A percentile compares a stretch with the other conserved stretches of the same genome.
phyloP scores from a whole-genome alignment of 2,329 filamentous ascomycete species.

The Mycosphaerelloides madeirae region DNA sequence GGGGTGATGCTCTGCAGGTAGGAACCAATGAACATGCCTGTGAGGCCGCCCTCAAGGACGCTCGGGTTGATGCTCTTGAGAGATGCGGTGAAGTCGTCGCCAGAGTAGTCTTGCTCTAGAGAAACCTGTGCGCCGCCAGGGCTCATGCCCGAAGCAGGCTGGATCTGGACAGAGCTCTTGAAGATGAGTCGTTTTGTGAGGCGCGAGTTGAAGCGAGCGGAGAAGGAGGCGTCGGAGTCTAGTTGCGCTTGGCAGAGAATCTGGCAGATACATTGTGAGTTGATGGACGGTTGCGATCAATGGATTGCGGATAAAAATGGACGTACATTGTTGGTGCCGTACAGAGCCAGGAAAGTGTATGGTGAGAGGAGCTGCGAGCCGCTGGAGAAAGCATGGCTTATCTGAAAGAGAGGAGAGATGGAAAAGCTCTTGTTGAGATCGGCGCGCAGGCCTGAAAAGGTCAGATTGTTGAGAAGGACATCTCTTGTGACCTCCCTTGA shows the following conservation, averaged over 20 bases:
- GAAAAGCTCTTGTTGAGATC: slow-evolving; percentile 97
- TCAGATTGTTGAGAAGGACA: slow-evolving; percentile 92
- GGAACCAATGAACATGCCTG: slow-evolving; percentile 91
- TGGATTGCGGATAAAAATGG: slow-evolving; percentile 6
- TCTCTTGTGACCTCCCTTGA: slow-evolving; percentile 91
- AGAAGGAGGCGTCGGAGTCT: slow-evolving; percentile 85
- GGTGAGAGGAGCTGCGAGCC: slow-evolving; percentile 84
- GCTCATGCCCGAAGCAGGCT: slow-evolving; percentile 51
- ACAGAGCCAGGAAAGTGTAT: slow-evolving; percentile 91
- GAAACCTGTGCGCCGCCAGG: slow-evolving; percentile 81
- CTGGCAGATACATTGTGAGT: slow-evolving; percentile 44
- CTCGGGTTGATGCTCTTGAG: slow-evolving; percentile 97
- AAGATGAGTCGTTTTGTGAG: slow-evolving; percentile 76
- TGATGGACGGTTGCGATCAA: slow-evolving; percentile 1
- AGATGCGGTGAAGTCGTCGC: slow-evolving; percentile 86
- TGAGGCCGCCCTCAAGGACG: slow-evolving; percentile 81
- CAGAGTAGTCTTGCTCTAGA: slow-evolving; percentile 92
- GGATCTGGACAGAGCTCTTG: slow-evolving; percentile 83
- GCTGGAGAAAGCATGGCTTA: slow-evolving; percentile 94
- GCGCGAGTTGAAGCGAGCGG: slow-evolving; percentile 87
- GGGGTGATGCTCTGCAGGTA: slow-evolving; percentile 93
- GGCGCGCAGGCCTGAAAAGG: slow-evolving; percentile 92
- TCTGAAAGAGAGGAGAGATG: slow-evolving; percentile 88
- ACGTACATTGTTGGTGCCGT: slow-evolving; percentile 80
- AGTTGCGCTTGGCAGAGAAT: slow-evolving; percentile 93